Percentiles rank a stretch among this genome's conserved stretches.
Conservation (phyloP, 169 alveolate species). For the Eimeria sp. region DNA sequence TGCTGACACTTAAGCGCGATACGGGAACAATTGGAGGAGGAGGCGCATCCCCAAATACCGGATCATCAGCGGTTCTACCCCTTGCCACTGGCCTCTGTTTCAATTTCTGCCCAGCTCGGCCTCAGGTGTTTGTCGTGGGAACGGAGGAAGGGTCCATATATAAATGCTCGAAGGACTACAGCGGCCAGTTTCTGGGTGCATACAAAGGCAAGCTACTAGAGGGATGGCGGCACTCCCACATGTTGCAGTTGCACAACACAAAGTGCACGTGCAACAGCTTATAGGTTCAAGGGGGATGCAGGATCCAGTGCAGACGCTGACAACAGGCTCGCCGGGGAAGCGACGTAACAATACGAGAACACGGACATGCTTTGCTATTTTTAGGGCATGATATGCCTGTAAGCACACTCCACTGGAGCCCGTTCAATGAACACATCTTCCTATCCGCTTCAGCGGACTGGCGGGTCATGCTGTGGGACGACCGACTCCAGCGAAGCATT, state of each 20-base stretch:
- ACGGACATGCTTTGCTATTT: background rate
- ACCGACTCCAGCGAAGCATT: slow-evolving; percentile 90
- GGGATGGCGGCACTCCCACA: background rate
- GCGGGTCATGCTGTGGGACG: slow-evolving; percentile 97
- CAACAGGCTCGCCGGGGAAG: background rate
- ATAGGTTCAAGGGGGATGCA: background rate
- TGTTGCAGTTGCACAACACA: background rate
- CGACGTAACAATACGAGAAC: background rate
- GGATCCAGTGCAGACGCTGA: background rate
- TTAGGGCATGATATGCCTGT: slow-evolving; percentile 95
- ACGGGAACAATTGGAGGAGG: slow-evolving; percentile 48
- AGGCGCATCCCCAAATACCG: slow-evolving; percentile 23
- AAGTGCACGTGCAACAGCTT: background rate
- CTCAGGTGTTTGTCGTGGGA: slow-evolving; percentile 95
- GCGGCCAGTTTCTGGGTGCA: slow-evolving; percentile 95
- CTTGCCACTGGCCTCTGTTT: slow-evolving; percentile 94
- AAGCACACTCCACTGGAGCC: slow-evolving; percentile 96
- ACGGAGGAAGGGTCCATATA: slow-evolving; percentile 97
- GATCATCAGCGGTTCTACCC: slow-evolving; percentile 62
- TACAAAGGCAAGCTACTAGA: slow-evolving; percentile 91
- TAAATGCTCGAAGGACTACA: slow-evolving; percentile 95
- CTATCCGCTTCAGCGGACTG: slow-evolving; percentile 97
- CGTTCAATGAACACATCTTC: slow-evolving; percentile 95
- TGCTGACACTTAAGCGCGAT: slow-evolving; percentile 70
- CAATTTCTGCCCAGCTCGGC: slow-evolving; percentile 91